A percentile compares a stretch with the other conserved stretches of the same genome.
These are phyloP conservation scores for Nadsonia starkeyi-henricii DNA, from an alignment of 1,139 yeast species.

Conservation along the genomic window DNA sequence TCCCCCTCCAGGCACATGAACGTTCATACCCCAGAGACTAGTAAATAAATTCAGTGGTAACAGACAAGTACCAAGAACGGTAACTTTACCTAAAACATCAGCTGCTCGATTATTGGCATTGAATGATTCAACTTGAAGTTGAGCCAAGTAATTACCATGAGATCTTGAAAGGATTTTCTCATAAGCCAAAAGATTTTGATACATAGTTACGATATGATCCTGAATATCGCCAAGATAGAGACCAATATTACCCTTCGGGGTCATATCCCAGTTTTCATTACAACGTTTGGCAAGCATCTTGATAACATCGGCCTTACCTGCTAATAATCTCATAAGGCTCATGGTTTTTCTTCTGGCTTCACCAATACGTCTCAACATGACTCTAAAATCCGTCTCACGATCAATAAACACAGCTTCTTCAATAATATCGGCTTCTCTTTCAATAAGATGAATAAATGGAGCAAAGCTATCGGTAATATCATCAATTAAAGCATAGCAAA, in stretches of 20 bases:
- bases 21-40: conserved; percentile 96
- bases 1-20: conserved; percentile 62
- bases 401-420: conserved; percentile 70
- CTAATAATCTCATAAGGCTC: conserved; percentile 78
- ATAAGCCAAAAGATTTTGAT: conserved; percentile 74
- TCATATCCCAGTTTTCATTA: conserved; percentile 48
- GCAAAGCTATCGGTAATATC: conserved; percentile 91
- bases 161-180: conserved; percentile 89
- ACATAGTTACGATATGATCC: conserved; percentile 95
- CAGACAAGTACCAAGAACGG: conserved; percentile 77
- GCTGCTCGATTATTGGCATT: conserved; percentile 75
- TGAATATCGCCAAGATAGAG: conserved; percentile 92
- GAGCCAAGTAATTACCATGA: conserved; percentile 87
- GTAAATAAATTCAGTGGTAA: conserved; percentile 85
- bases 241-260: conserved; percentile 30
- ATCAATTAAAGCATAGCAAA: conserved; percentile 85
- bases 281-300: conserved; percentile 96
- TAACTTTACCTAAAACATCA: conserved; percentile 76
- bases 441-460: conserved; percentile 76
- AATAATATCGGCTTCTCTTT: conserved; percentile 81
- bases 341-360: conserved; percentile 85
- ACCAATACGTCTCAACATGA: conserved; percentile 75
- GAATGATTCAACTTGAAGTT: conserved; percentile 83
- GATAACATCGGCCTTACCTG: conserved; percentile 95
- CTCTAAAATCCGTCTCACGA: conserved; percentile 55